Evolutionary conservation across 345 rosid species (phyloP).

Genomic region (Litchi chinensis): DNA sequence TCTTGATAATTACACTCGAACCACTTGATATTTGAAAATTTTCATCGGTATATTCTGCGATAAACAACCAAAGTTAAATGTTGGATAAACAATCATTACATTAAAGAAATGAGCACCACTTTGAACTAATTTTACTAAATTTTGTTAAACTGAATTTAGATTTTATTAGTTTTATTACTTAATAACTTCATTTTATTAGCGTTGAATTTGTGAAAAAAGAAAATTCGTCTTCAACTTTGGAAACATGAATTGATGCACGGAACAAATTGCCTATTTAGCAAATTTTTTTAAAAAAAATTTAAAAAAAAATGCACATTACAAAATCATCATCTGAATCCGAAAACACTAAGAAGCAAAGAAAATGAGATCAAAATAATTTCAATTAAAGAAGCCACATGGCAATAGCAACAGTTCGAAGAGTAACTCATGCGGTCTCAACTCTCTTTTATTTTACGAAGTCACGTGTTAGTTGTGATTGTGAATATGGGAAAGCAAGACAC

Average conservation of each 20-base stretch:
- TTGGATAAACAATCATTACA: neutral
- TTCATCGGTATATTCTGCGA: slow-evolving; percentile 44
- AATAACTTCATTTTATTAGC: neutral
- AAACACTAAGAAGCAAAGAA: neutral
- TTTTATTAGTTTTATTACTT: neutral
- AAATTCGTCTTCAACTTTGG: neutral
- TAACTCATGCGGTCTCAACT: neutral
- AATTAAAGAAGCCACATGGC: neutral
- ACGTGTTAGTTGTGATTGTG: neutral
- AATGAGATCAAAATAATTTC: neutral
- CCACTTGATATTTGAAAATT: slow-evolving; percentile 41
- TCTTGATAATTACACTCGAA: slow-evolving; percentile 51
- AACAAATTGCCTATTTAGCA: neutral
- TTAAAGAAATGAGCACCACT: neutral
- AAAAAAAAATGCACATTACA: neutral
- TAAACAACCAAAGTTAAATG: slow-evolving; percentile 4
- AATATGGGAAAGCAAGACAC: neutral
- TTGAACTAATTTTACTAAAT: neutral
- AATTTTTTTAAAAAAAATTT: neutral
- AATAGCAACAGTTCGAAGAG: neutral
- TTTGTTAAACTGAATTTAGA: neutral
- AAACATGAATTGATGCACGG: neutral
- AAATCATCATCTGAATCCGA: neutral
- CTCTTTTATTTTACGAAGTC: neutral
- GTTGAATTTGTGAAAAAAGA: neutral